These are phyloP conservation scores for Adansonia grandidieri DNA, from an alignment of 441 rosid species.

Conservation along the genomic window DNA sequence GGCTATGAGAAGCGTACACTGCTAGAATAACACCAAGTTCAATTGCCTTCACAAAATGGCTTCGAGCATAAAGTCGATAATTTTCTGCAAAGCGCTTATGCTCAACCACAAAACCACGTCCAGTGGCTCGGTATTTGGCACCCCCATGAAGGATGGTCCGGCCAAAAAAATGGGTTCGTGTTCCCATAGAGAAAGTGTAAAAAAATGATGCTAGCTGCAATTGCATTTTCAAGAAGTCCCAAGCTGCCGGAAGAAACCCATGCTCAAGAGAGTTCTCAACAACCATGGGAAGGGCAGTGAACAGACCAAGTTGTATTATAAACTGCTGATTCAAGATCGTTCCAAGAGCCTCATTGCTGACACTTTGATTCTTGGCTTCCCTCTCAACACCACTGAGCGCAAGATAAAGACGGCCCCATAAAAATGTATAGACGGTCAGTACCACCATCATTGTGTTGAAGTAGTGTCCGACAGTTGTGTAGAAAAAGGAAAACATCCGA, in stretches of 20 bases:
- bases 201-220: constrained; percentile 91
- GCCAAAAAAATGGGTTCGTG: constrained; percentile 87
- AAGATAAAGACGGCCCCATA: constrained; percentile 72
- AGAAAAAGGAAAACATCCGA: constrained; percentile 57
- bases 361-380: constrained; percentile 40
- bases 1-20: constrained; percentile 74
- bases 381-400: constrained; percentile 68
- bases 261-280: constrained; percentile 90
- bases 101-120: constrained; percentile 90
- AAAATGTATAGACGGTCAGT: constrained; percentile 66
- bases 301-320: constrained; percentile 83
- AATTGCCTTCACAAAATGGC: constrained; percentile 86
- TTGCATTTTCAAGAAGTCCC: constrained; percentile 88
- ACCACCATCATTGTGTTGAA: constrained; percentile 66
- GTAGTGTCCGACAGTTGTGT: constrained; percentile 65
- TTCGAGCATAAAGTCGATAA: constrained; percentile 79
- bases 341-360: constrained; percentile 66
- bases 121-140: constrained; percentile 87
- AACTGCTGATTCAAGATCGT: constrained; percentile 85
- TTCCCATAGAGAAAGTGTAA: constrained; percentile 95
- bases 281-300: constrained; percentile 89
- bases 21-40: constrained; percentile 85
- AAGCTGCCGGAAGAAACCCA: constrained; percentile 78
- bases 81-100: constrained; percentile 86
- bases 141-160: constrained; percentile 92